Evolutionary conservation across 495 filamentous ascomycete species (phyloP).

Genomic region (Venustampulla echinocandica): DNA sequence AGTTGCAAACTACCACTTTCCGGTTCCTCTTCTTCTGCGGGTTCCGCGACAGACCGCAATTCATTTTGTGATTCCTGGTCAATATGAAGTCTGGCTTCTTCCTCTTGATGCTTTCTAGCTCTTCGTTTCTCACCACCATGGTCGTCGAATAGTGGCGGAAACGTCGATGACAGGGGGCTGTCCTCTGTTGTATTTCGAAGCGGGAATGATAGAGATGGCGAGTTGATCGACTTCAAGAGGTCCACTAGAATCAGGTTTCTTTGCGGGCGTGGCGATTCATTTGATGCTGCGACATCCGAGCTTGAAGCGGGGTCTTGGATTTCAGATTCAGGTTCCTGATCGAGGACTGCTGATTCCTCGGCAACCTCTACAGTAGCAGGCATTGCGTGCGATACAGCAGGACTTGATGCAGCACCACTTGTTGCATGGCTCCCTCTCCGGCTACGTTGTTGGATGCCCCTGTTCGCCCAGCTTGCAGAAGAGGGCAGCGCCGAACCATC

Average conservation of each 20-base stretch:
- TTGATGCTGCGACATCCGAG: conserved; percentile 20
- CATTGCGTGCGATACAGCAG: conserved; percentile 55
- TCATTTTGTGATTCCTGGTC: conserved; percentile 44
- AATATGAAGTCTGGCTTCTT: conserved; percentile 54
- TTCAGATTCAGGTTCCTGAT: conserved; percentile 26
- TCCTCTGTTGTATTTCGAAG: not conserved
- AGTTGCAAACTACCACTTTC: conserved; percentile 83
- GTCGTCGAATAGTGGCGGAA: conserved; percentile 70
- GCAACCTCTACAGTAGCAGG: conserved; percentile 35
- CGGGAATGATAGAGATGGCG: conserved; percentile 5
- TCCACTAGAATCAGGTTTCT: conserved; percentile 14
- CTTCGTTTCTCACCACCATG: conserved; percentile 69
- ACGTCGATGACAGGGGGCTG: not conserved
- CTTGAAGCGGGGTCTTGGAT: conserved; percentile 7
- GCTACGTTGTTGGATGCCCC: conserved; percentile 61
- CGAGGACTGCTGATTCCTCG: conserved; percentile 24
- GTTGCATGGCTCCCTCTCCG: conserved; percentile 68
- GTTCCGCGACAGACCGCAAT: conserved; percentile 35
- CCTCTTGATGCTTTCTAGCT: conserved; percentile 58
- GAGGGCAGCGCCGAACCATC: conserved; percentile 85
- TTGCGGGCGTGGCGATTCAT: conserved; percentile 22
- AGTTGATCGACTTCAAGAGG: conserved; percentile 17
- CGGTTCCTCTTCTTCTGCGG: conserved; percentile 43
- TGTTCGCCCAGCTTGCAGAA: conserved; percentile 86
- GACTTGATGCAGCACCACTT: conserved; percentile 73